phyloP scores from a whole-genome alignment of 495 filamentous ascomycete genomes.

The Annulohypoxylon stygium region DNA sequence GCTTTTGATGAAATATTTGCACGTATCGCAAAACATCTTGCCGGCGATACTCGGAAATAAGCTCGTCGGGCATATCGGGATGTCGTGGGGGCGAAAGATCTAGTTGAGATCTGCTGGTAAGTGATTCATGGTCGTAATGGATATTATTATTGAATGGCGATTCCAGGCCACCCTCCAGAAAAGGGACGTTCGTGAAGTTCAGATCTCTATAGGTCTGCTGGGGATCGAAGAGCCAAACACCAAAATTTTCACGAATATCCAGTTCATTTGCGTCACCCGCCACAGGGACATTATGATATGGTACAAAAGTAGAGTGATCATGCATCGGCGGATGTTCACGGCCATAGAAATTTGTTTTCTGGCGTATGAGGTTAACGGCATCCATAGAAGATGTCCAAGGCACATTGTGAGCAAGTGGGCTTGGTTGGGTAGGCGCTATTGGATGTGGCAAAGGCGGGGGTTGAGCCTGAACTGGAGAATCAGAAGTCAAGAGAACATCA shows the following conservation, averaged over 20 bases:
- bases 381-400: constrained; percentile 56
- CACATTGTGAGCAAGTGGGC: constrained; percentile 34
- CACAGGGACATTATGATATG: constrained; percentile 55
- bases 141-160: constrained; percentile 65
- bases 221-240: constrained; percentile 64
- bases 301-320: constrained; percentile 54
- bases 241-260: constrained; percentile 60
- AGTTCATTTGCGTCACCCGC: constrained; percentile 51
- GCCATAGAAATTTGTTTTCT: constrained; percentile 58
- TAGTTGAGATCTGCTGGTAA: constrained; percentile 79
- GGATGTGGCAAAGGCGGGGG: constrained; percentile 47
- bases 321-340: constrained; percentile 52
- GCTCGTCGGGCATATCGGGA: constrained; percentile 76
- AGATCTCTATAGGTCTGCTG: constrained; percentile 58
- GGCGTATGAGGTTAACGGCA: constrained; percentile 60
- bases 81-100: constrained; percentile 78
- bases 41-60: constrained; percentile 86
- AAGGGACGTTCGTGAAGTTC: constrained; percentile 58
- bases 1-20: constrained; percentile 79
- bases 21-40: constrained; percentile 83
- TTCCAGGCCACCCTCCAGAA: constrained; percentile 64
- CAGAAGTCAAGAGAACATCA: constrained; percentile 59
- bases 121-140: constrained; percentile 65
- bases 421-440: constrained; percentile 44
- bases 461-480: constrained; percentile 51